Percentiles rank a stretch among this genome's conserved stretches.
phyloP scores from a whole-genome alignment of 1,139 yeast genomes.

The Protomyces arabidopsidicola region DNA sequence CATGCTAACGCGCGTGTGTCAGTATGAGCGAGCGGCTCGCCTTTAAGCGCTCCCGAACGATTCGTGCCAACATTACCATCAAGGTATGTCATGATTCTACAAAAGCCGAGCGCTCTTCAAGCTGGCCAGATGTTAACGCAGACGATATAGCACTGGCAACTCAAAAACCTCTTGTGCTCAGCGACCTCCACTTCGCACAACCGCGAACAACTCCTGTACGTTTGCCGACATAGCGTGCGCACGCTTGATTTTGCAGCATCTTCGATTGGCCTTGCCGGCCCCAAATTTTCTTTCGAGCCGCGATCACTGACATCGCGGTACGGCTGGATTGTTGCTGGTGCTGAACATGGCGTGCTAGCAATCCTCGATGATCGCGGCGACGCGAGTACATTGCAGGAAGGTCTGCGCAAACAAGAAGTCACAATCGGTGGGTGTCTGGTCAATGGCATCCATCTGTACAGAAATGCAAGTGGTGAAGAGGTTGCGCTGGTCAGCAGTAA shows the following conservation, averaged over 20 bases:
- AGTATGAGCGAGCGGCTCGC: background rate
- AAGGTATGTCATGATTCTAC: background rate
- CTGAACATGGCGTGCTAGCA: constrained; percentile 17
- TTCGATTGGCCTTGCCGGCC: background rate
- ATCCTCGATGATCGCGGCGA: background rate
- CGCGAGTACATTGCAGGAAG: background rate
- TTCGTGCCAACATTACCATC: background rate
- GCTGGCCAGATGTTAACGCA: background rate
- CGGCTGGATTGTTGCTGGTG: constrained; percentile 22
- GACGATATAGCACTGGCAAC: constrained; percentile 7
- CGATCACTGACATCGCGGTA: constrained; percentile 4
- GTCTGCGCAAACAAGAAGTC: constrained; percentile 3
- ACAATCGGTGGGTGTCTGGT: constrained; percentile 18
- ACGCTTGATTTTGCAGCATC: background rate
- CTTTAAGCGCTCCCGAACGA: background rate
- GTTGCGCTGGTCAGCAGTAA: constrained; percentile 18
- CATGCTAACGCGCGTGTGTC: no score
- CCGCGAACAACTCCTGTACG: constrained; percentile 13
- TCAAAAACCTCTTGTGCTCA: constrained; percentile 14
- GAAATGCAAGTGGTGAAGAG: background rate
- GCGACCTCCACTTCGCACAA: background rate
- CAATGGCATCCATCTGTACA: constrained; percentile 13
- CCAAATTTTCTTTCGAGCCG: constrained; percentile 21
- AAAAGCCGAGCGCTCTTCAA: background rate
- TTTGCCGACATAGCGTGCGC: constrained; percentile 19